Evolutionary conservation across 2,329 filamentous ascomycete genomes (phyloP), one percentile per base, ranked within the genome.

Genomic region (Calonectria crousiana): DNA sequence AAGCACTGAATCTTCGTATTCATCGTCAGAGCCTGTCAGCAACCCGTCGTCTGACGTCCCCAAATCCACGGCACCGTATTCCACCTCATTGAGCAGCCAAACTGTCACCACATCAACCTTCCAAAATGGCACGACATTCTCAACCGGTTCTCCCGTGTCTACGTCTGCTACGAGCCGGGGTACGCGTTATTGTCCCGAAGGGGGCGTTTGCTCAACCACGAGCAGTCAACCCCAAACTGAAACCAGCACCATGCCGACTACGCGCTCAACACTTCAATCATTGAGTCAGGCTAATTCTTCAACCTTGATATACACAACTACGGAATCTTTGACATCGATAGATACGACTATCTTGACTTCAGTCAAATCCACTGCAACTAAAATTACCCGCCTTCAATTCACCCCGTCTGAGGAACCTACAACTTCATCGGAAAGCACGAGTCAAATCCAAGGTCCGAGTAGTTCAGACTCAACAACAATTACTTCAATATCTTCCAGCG

Each of bases 171-270:
- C 62, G 8, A 73, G 64, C 2, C 51, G 53, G 34, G 34, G 18
- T 26, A 34, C 26, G 20, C 52, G 58, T n/a, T 49, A 56, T 23
- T 76, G 30, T 13, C 47, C 32, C 6, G 67, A 51, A 14, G 32
- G 47, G 11, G 23, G 30, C 11, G 6, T 4, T 18, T 68, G 44
- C 6, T 56, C 52, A 4, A 53, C 13, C 28, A 67, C 66, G 1
- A 23, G 47, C 3, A 26, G 32, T 0, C 14, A 62, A 3, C 65
- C 69, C 10, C 44, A 60, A 0, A 67, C 64, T 6, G 51, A 71
- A 26, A 73, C 64, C 11, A 71, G 53, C 11, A 71, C 73, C 6
- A 75, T 49, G 2, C 76, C 78, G 1, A 78, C 52, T 1, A 77
- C 75, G 1, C 5, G 74, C 6, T 66, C 75, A 0, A 68, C 58